Conservation (phyloP, 2,329 filamentous ascomycete genomes). For the Fusarium bactridioides region DNA sequence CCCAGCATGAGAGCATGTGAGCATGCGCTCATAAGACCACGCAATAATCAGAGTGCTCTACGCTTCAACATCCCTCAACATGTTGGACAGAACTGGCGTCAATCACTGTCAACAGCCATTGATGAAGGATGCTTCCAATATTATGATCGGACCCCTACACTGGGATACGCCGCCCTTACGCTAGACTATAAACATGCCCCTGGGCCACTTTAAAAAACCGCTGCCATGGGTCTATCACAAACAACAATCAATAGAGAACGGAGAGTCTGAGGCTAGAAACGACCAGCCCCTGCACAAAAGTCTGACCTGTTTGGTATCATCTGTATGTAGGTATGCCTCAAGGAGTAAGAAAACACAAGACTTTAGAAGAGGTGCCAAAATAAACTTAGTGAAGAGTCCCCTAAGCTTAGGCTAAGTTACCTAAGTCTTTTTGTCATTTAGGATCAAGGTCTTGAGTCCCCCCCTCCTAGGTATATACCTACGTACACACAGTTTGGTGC, state of each 20-base stretch:
- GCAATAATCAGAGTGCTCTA: neutral
- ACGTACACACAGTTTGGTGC: slow-evolving; percentile 4
- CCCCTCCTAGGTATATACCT: no score
- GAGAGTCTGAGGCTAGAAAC: slow-evolving; percentile 1
- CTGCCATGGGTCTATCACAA: slow-evolving; percentile 40
- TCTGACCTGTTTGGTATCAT: slow-evolving; percentile 35
- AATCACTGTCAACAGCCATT: neutral
- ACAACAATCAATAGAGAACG: slow-evolving; percentile 10
- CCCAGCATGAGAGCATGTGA: neutral
- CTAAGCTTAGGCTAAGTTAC: no score
- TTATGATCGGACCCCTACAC: slow-evolving; percentile 38
- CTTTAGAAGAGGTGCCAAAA: no score
- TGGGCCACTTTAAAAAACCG: slow-evolving; percentile 37
- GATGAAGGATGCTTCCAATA: slow-evolving; percentile 30
- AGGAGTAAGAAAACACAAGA: no score
- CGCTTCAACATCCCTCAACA: neutral
- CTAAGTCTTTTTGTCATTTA: no score
- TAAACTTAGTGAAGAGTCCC: no score
- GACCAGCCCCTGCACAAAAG: slow-evolving; percentile 29
- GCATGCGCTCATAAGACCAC: neutral
- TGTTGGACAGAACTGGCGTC: neutral
- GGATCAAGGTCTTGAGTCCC: no score
- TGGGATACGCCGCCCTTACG: slow-evolving; percentile 29
- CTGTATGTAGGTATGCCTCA: neutral
- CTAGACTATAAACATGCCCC: slow-evolving; percentile 33